Evolutionary conservation across 192 early-diverging fungal genomes (phyloP), one percentile per base, ranked within the genome.

Genomic region (Funneliformis geosporum): DNA sequence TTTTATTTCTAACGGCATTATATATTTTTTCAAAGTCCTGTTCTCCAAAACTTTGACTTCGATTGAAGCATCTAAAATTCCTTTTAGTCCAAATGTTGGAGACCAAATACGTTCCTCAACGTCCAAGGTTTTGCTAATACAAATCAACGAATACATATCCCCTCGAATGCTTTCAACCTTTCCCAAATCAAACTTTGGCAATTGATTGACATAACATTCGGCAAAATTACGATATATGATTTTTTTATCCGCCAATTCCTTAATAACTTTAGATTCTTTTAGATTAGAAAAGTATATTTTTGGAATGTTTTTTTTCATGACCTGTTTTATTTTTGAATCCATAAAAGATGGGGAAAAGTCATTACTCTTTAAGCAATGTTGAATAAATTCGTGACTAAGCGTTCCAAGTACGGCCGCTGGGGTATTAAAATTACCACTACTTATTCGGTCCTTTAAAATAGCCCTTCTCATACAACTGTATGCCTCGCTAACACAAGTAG

Each of bases 61-160:
- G 4, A 94, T 60, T 1, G 92, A 92, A 33, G 93, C 90, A 80
- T 99, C 96, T 33, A 99, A 88, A 79, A 94, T 96, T 28, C 97
- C 97, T 73, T 97, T 97, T 21, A 99, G 84, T 1, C 97, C 97
- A 86, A 90, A 97, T 80, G 84, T 95, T 10, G 95, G 93, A 42
- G 95, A 96, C 95, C 95, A 98, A 28, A 96, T 87, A 67, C 90
- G 90, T 75, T 99, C 96, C 81, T 99, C 97, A 77, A 97, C 93
- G 76, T 96, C 93, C 50, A 97, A 76, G 0, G 96, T 84, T 65
- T 93, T 92, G 33, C 85, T 86, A 28, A 98, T 85, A 27, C 33
- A 60, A 33, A 23, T 70, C 28, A 61, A 50, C 64, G 14, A 71
- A 42, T n/a, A 68, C 73, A 42, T 28, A 62, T 70, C 71, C 71